Percentiles rank a stretch among this genome's conserved stretches.
These are phyloP conservation scores for Ensete ventricosum DNA, from an alignment of 176 grass and related monocot genomes.

Conservation along the genomic window DNA sequence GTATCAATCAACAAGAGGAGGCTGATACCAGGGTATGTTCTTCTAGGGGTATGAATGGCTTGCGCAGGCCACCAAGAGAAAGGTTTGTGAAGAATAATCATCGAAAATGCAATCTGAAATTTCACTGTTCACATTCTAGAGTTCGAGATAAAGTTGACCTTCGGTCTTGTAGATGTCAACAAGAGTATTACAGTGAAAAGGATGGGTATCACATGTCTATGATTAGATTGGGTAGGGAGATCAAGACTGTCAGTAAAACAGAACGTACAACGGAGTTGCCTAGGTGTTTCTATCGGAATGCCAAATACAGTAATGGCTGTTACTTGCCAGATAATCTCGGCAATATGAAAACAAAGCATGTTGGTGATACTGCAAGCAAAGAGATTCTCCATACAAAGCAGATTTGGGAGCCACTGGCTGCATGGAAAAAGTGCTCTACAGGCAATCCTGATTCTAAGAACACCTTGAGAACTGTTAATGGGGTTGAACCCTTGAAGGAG, in stretches of 20 bases:
- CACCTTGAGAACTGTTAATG: background rate
- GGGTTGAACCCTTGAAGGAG: conserved; percentile 1
- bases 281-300: conserved; percentile 52
- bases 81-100: conserved; percentile 37
- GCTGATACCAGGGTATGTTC: conserved; percentile 10
- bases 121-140: conserved; percentile 35
- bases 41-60: conserved; percentile 33
- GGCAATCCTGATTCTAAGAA: conserved; percentile 21
- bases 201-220: conserved; percentile 21
- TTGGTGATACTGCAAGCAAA: conserved; percentile 47
- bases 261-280: conserved; percentile 28
- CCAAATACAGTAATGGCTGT: conserved; percentile 23
- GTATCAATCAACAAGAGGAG: conserved; percentile 3
- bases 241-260: conserved; percentile 44
- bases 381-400: conserved; percentile 45
- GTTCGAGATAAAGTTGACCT: conserved; percentile 48
- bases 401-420: conserved; percentile 84
- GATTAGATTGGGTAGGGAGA: conserved; percentile 37
- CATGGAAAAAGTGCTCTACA: conserved; percentile 47
- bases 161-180: conserved; percentile 48
- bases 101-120: conserved; percentile 29
- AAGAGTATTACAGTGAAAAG: conserved; percentile 30
- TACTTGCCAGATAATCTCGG: conserved; percentile 28
- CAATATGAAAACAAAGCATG: conserved; percentile 38
- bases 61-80: conserved; percentile 41